phyloP scores from a whole-genome alignment of 257 asterid species.

The Nyctanthes arbortristis region DNA sequence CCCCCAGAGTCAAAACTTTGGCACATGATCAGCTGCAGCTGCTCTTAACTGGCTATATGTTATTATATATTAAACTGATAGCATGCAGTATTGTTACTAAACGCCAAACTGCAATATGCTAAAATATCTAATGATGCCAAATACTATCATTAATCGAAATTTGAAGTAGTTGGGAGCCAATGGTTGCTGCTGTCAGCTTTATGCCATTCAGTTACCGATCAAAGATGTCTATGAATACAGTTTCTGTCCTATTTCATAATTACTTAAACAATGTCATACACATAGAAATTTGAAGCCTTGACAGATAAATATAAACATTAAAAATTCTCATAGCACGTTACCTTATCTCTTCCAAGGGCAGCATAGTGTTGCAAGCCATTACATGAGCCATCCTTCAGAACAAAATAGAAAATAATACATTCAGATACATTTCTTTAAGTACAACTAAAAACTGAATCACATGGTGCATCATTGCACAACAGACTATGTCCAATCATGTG shows the following conservation, averaged over 20 bases:
- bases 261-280: not conserved
- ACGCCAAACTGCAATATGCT: slow-evolving; percentile 14
- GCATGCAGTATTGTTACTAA: not conserved
- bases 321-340: slow-evolving; percentile 31
- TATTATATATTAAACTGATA: not conserved
- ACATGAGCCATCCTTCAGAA: slow-evolving; percentile 95
- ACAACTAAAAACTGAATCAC: slow-evolving; percentile 15
- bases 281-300: not conserved
- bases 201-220: not conserved
- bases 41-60: not conserved
- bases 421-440: slow-evolving; percentile 24
- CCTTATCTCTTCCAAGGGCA: slow-evolving; percentile 99
- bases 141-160: not conserved
- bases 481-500: not conserved
- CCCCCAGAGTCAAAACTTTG: not conserved
- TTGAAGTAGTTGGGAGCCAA: slow-evolving; percentile 8
- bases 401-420: slow-evolving; percentile 18
- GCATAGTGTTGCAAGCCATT: slow-evolving; percentile 99
- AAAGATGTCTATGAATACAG: not conserved
- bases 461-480: not conserved
- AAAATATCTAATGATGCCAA: slow-evolving; percentile 12
- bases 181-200: not conserved
- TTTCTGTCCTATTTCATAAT: not conserved
- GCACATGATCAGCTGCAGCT: not conserved
- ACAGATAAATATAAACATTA: slow-evolving; percentile 14